Conservation (phyloP, 2,329 filamentous ascomycete species). For the Phialocephala sp. region DNA sequence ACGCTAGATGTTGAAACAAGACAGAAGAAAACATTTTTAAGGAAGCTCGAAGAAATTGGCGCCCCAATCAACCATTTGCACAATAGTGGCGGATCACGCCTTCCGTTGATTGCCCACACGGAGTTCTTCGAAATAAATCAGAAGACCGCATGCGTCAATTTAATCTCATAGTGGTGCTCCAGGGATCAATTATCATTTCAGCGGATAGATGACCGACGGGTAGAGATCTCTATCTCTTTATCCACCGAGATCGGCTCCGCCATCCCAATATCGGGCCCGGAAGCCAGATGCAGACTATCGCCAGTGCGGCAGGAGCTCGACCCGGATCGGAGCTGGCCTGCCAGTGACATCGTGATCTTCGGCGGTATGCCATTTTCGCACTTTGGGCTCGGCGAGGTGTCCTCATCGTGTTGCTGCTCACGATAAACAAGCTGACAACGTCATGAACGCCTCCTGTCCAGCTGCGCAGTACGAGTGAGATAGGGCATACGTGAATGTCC, state of each 20-base stretch:
- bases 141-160: neutral
- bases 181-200: neutral
- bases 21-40: neutral
- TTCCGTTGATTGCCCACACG: neutral
- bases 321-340: neutral
- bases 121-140: too few species aligned
- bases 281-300: constrained; percentile 1
- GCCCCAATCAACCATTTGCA: neutral
- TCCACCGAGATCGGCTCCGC: constrained; percentile 3
- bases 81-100: neutral
- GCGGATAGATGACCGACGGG: neutral
- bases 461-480: too few species aligned
- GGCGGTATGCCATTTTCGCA: neutral
- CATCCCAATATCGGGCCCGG: neutral
- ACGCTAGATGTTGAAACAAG: neutral
- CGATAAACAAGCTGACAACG: constrained; percentile 2
- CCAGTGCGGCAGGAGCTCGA: neutral
- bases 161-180: neutral
- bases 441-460: neutral
- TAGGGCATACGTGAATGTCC: too few species aligned
- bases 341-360: constrained; percentile 8
- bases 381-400: too few species aligned
- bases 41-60: neutral
- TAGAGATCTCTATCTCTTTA: constrained; percentile 1
- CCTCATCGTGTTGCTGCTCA: too few species aligned